Base-by-base conservation (phyloP, 2,329 filamentous ascomycete species). In the Sporothrix protearum region DNA sequence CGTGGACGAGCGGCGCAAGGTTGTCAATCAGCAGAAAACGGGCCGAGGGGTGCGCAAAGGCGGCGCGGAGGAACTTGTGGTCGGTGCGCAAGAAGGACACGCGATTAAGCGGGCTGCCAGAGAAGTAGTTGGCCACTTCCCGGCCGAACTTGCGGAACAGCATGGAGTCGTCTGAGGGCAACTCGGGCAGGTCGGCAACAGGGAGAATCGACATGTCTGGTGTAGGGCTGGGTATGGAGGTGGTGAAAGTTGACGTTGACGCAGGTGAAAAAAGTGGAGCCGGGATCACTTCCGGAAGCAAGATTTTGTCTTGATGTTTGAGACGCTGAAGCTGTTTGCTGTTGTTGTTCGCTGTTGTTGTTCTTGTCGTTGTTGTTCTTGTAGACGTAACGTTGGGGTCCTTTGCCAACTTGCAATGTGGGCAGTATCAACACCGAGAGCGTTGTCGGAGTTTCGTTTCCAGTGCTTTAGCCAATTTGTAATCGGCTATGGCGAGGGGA, bases 101-200 rank as follows among this genome's bases (percentile, higher is more conserved):
- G 61, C 92, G 89, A 82, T 96, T 95, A 71, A 95, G 81, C 7
- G 90, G 91, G 70, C 88, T 91, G 75, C 92, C 91, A 67, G 91
- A 89, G 81, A 94, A 96, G 86, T 96, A 96, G 81, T 95, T 96
- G 78, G 90, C 87, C 73, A 92, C 85, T 81, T 95, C 92, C 75
- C 87, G 89, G 80, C 92, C 92, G 81, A 94, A 95, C 78, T 90
- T 92, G 72, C 88, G 85, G 76, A 89, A 88, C 77, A 96, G 84
- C 89, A 93, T 93, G 14, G 86, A 88, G 80, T 85, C 82, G 80
- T 87, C 80, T 80, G 81, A 80, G 70, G 83, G 80, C 71, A 84
- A 80, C 75, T 83, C 80, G 71, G 86, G 85, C 45, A 81, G 79
- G 72, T 71, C 70, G 53, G 73, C 67, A 28, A 68, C 9, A 12